Evolutionary conservation across 2,329 filamentous ascomycete species (phyloP).

Genomic region (Beauveria brongniartii): DNA sequence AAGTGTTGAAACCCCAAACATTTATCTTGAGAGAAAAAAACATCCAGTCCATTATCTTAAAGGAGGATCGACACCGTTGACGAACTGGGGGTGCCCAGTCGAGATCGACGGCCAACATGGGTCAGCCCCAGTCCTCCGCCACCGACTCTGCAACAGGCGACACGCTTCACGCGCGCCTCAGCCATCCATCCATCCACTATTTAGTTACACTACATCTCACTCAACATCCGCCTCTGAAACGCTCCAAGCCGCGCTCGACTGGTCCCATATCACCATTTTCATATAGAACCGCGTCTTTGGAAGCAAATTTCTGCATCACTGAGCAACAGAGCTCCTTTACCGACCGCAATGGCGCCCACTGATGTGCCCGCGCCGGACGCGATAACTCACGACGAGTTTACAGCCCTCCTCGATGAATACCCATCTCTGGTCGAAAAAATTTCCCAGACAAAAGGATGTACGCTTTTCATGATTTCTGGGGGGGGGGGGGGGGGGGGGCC

Average conservation of each 20-base stretch:
- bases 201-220: background rate
- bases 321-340: no score
- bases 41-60: no score
- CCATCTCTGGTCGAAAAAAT: conserved; percentile 32
- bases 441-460: conserved; percentile 38
- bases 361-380: conserved; percentile 1
- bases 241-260: background rate
- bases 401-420: conserved; percentile 29
- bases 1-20: no score
- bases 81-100: background rate
- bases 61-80: no score
- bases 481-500: no score
- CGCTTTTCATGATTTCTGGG: conserved; percentile 13
- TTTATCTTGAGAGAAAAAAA: no score
- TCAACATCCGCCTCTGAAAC: background rate
- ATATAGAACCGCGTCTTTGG: background rate
- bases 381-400: conserved; percentile 28
- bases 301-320: background rate
- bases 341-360: background rate
- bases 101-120: background rate
- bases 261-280: background rate
- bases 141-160: background rate
- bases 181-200: background rate
- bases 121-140: background rate
- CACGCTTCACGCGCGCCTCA: background rate